Percentiles rank a stretch among this genome's conserved stretches.
phyloP scores from a whole-genome alignment of 345 rosid species.

The Psidium guajava region DNA sequence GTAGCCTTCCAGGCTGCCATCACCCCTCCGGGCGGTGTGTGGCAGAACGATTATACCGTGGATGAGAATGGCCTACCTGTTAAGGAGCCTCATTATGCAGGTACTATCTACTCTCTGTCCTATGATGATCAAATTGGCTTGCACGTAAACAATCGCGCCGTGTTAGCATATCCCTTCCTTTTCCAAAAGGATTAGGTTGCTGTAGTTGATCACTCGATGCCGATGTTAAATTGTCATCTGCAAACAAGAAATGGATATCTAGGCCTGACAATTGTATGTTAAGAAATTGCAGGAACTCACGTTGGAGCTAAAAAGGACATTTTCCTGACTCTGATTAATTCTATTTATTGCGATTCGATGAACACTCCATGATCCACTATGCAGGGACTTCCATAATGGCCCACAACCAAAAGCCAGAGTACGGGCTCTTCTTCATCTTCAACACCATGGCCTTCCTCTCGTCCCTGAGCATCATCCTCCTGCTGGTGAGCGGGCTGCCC shows the following conservation, averaged over 20 bases:
- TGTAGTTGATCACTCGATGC: not conserved
- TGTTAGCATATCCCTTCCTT: not conserved
- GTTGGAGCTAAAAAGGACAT: not conserved
- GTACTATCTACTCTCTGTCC: not conserved
- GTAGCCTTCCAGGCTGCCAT: slow-evolving; percentile 22
- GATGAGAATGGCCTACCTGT: not conserved
- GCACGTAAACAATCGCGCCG: not conserved
- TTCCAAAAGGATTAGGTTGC: not conserved
- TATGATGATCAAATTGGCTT: not conserved
- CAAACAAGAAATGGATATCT: not conserved
- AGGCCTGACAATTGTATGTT: not conserved
- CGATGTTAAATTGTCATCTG: not conserved
- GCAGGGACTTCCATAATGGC: slow-evolving; percentile 17
- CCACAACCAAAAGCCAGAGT: not conserved
- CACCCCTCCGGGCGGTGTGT: slow-evolving; percentile 17
- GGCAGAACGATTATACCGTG: slow-evolving; percentile 1
- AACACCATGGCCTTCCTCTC: slow-evolving; percentile 16
- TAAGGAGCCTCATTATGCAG: not conserved
- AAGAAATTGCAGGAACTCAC: not conserved
- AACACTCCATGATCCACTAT: not conserved
- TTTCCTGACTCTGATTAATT: not conserved
- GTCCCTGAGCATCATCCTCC: slow-evolving; percentile 19
- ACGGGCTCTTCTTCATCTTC: slow-evolving; percentile 14
- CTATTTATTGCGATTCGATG: not conserved
- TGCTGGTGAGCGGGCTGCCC: slow-evolving; percentile 15